Evolutionary conservation across 495 filamentous ascomycete species (phyloP).

Genomic region (Pyrenula aspistea): DNA sequence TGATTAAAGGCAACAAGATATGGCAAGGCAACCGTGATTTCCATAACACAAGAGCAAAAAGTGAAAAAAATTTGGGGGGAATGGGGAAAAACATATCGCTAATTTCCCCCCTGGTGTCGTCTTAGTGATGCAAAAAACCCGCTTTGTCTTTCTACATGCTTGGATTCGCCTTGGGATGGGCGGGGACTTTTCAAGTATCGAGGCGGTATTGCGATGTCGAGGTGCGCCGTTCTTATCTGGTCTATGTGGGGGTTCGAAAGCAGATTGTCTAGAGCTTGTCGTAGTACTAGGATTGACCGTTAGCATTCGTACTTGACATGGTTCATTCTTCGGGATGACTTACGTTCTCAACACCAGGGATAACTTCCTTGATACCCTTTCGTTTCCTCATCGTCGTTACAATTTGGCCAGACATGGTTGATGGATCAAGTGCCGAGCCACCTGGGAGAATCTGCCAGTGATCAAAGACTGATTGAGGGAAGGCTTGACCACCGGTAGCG

Average conservation of each 20-base stretch:
- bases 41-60: background rate
- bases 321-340: constrained; percentile 30
- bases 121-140: background rate
- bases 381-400: constrained; percentile 89
- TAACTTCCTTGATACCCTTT: constrained; percentile 96
- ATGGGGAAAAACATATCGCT: too few species aligned
- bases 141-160: background rate
- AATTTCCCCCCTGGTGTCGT: too few species aligned
- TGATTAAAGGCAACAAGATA: too few species aligned
- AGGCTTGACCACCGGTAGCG: constrained; percentile 90
- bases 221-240: background rate
- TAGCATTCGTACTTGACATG: constrained; percentile 28
- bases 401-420: constrained; percentile 74
- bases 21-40: background rate
- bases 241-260: background rate
- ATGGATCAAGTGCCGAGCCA: constrained; percentile 80
- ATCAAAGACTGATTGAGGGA: constrained; percentile 97
- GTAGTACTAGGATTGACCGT: constrained; percentile 72
- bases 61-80: too few species aligned
- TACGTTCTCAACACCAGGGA: constrained; percentile 87
- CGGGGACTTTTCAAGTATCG: background rate
- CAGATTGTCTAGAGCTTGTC: constrained; percentile 73
- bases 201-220: background rate
- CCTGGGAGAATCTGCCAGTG: constrained; percentile 94
- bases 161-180: background rate